Base-by-base conservation (phyloP, 2,329 filamentous ascomycete genomes). In the Verticillium nubilum region DNA sequence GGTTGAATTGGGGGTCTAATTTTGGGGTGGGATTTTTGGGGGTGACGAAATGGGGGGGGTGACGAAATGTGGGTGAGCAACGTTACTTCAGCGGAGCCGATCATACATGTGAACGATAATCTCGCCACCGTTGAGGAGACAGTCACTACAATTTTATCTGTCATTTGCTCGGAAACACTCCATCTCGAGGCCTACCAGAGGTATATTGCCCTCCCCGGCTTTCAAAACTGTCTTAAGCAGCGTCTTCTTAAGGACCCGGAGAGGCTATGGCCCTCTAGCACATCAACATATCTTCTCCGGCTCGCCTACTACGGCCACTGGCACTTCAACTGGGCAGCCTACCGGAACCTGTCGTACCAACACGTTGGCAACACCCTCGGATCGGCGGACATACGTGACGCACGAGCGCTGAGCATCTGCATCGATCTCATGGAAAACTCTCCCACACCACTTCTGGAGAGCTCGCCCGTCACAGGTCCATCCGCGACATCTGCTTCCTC, bases 301-400 rank as follows among this genome's bases (percentile, higher is more conserved):
- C 55, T 60, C 12, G 59, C 59, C 17, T 60, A 55, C 33, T 52
- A 52, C 3, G 29, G 35, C 7, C 7, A 23, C 33, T 25, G 1
- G 6, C 59, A 60, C 19, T 35, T 58, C n/a, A 52, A 60, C 52
- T 56, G 33, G 59, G 56, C 35, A 2, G 28, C 50, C 26, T 52
- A 52, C 29, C 15, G 12, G 27, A 29, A 33, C n/a, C 27, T 60
- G 29, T 28, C 56, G 12, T 60, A 52, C 19, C 35, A 54, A 26
- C 12, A 25, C 19, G 19, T 55, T 13, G 52, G 50, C 13, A n/a
- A 27, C 5, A 15, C 37, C 15, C 25, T 60, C 27, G 19, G 19
- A 10, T 55, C 52, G 10, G 29, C 15, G 10, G 50, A 58, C 9
- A 26, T 60, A 5, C 12, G 17, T 12, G 17, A 17, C 19, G 29